Evolutionary conservation across 1,139 yeast species (phyloP), one percentile per base, ranked within the genome.

Genomic region (Kodamaea derodonti): DNA sequence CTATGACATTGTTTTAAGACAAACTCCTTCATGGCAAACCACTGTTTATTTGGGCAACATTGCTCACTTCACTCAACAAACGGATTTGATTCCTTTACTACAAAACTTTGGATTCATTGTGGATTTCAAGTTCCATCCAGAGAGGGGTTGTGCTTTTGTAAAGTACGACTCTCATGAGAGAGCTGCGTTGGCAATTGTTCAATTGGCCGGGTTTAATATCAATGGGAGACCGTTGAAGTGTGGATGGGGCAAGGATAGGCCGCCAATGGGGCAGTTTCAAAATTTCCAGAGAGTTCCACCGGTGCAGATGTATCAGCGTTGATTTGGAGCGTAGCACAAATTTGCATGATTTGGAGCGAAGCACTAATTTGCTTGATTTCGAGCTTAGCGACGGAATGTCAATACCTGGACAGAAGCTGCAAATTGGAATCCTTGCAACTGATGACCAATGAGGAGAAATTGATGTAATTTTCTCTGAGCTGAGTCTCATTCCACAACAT

Each of bases 1-100:
- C 27, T 84, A 78, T 52, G 94, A 84, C 34, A 66, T 76, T 36
- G 83, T 85, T 31, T 64, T 84, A 43, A 73, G 85, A 59, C 88
- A 84, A 58, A 70, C 92, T 4, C 95, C 95, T 27, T 71, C 74
- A 34, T 82, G 87, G 87, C 85, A 84, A 57, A 80, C 92, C n/a
- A 86, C 95, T 3, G 94, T 87, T 14, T 87, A 87, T 55, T 66
- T 87, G 42, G 96, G 97, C 27, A 87, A 87, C 55, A 72, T 87
- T 48, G 82, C 95, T 22, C 90, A 82, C 46, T 80, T 69, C 55
- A 80, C 87, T 16, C 77, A 80, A 36, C 87, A 82, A 54, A 71
- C 72, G 37, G 95, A 85, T 42, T 65, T 87, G 51, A 67, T 83
- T 37, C 88, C 92, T n/a, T 62, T 86, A 39, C 63, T 86, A 46